Evolutionary conservation across 1,139 yeast species (phyloP), one percentile per base, ranked within the genome.

Genomic region (Hyphopichia fennica): DNA sequence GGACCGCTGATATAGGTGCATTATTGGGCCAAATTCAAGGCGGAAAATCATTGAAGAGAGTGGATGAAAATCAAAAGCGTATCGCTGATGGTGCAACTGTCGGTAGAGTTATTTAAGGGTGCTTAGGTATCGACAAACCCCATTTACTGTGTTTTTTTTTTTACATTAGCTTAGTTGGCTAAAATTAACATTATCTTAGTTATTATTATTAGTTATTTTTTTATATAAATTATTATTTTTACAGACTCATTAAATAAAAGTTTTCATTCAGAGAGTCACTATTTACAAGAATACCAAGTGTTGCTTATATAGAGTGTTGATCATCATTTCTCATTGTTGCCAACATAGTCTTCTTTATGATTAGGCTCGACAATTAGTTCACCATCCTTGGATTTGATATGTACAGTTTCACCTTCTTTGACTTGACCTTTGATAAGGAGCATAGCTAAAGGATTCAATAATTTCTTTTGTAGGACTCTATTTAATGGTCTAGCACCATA

Each of bases 401-500:
- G 53, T 3, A 88, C 93, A 1, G 75, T 72, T 56, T 88, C 96
- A 37, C 81, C 84, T 41, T 83, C 80, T 49, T 76, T 77, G 15
- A 93, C 74, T 54, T 85, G 85, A 3, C 97, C 98, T 56, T 82
- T 82, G 49, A 93, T 79, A 69, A 93, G 63, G 53, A 78, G 69
- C 61, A 80, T 75, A 1, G 98, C 96, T 77, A 93, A 77, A 29
- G 97, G 96, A 58, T 91, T 90, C 63, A 93, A 72, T 16, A 93
- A 62, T 51, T 77, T 70, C 70, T 86, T 88, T 60, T 89, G 96
- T 46, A 93, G 81, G 32, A 90, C 78, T 54, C 99, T 79, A 71
- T 93, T 93, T 60, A 93, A 76, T 7, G 99, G 99, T 60, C 99
- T 80, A 0, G 99, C 99, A 52, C 99, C 99, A 57, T 91, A 93